Evolutionary conservation across 1,284 basidiomycete species (phyloP).

Genomic region (Cutaneotrichosporon curvatum): DNA sequence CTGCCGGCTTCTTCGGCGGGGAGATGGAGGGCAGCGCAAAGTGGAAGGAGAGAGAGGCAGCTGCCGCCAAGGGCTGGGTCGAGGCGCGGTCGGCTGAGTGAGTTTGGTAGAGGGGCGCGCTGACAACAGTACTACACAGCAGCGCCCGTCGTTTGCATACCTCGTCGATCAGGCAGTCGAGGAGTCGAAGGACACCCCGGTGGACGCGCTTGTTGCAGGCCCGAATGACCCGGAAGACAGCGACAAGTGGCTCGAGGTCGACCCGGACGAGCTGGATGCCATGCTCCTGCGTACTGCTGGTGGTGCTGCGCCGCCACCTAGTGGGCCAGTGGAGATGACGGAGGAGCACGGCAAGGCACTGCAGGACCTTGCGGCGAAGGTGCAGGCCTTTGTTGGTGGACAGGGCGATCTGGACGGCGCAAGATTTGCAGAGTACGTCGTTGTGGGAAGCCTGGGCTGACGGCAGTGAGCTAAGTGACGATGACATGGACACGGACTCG

Average conservation of each 20-base stretch:
- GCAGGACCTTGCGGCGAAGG: conserved; percentile 68
- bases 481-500: conserved; percentile 37
- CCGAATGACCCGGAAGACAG: conserved; percentile 30
- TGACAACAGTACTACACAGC: conserved; percentile 35
- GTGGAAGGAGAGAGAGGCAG: conserved; percentile 66
- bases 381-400: conserved; percentile 78
- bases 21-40: conserved; percentile 66
- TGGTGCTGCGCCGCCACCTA: conserved; percentile 7
- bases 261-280: conserved; percentile 43
- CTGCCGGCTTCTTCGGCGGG: conserved; percentile 64
- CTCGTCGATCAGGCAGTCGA: conserved; percentile 60
- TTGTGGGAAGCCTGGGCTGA: background rate
- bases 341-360: conserved; percentile 62
- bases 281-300: conserved; percentile 33
- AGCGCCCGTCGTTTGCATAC: conserved; percentile 64
- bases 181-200: conserved; percentile 9
- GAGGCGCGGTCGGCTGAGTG: conserved; percentile 60
- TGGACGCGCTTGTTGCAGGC: conserved; percentile 6
- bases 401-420: conserved; percentile 81
- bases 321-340: conserved; percentile 24
- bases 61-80: conserved; percentile 63
- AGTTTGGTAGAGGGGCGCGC: conserved; percentile 28
- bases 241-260: conserved; percentile 41
- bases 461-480: conserved; percentile 46
- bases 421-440: conserved; percentile 71